Conservation (phyloP, 164 flowering plant species). For the Buxus sempervirens region DNA sequence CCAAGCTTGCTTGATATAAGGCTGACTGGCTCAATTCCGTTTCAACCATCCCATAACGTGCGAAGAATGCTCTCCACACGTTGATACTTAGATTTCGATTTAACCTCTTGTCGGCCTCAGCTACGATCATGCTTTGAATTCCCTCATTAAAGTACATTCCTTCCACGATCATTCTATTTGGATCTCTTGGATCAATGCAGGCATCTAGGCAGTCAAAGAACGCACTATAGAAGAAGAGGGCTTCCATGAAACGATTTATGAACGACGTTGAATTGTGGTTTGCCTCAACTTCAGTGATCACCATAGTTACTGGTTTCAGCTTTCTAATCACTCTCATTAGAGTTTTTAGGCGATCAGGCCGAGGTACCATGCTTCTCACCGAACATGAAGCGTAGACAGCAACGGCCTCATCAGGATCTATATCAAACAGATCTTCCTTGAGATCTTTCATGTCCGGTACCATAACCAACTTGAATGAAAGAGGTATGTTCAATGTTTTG, state of each 20-base stretch:
- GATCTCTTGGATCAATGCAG: slow-evolving; percentile 32
- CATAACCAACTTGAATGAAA: slow-evolving; percentile 27
- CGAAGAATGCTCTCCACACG: slow-evolving; percentile 51
- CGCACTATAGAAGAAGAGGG: slow-evolving; percentile 47
- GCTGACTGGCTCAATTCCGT: slow-evolving; percentile 37
- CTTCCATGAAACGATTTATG: slow-evolving; percentile 44
- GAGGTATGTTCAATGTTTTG: slow-evolving; percentile 27
- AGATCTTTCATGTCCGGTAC: slow-evolving; percentile 37
- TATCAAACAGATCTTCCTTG: slow-evolving; percentile 31
- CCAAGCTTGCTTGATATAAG: slow-evolving; percentile 40
- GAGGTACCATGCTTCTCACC: slow-evolving; percentile 25
- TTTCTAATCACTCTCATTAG: slow-evolving; percentile 40
- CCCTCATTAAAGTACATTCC: slow-evolving; percentile 24
- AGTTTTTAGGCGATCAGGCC: slow-evolving; percentile 30
- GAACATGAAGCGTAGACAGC: slow-evolving; percentile 26
- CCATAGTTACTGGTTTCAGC: slow-evolving; percentile 44
- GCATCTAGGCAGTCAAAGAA: slow-evolving; percentile 42
- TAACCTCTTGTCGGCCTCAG: slow-evolving; percentile 48
- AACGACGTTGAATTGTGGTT: slow-evolving; percentile 47
- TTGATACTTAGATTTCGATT: slow-evolving; percentile 36
- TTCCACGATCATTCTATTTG: slow-evolving; percentile 27
- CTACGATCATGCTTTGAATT: slow-evolving; percentile 42
- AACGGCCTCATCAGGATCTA: slow-evolving; percentile 39
- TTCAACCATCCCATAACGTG: slow-evolving; percentile 47
- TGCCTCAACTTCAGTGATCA: slow-evolving; percentile 45